Evolutionary conservation across 371 early-diverging fungal species (phyloP), one percentile per base, ranked within the genome.

Genomic region (Mortierella sp.): DNA sequence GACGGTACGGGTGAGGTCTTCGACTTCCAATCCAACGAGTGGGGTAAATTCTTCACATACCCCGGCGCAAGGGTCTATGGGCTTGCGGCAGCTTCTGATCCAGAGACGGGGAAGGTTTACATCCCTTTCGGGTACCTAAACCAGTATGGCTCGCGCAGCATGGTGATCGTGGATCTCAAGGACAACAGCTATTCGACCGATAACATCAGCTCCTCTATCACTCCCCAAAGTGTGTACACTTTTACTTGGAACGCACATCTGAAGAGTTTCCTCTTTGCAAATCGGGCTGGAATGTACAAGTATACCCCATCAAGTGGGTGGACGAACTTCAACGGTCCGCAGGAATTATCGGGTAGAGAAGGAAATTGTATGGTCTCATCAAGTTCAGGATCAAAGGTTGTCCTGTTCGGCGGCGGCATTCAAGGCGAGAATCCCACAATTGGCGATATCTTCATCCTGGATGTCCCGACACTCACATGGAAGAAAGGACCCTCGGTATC

Each of bases 361-460:
- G 61, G 58, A 18, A 41, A 54, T 19, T 67, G 67, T 23, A 50
- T 67, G 54, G 60, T 59, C 34, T 38, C 67, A 0, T 61, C 62
- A 4, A 55, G 61, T 24, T 28, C 27, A n/a, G 68, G 68, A 23
- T 5, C 50, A 34, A 68, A 61, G 47, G 52, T 61, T 43, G 38
- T 68, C 26, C 43, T 68, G 18, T 68, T 52, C 47, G 68, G 68
- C 19, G 68, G 68, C 9, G 19, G 50, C 24, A 61, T 54, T 2
- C n/a, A n/a, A n/a, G n/a, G n/a, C n/a, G n/a, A n/a, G n/a, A n/a
- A n/a, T n/a, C n/a, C n/a, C n/a, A n/a, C n/a, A n/a, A n/a, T 54
- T 9, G 48, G 54, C 34, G 72, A 66, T 42, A 65, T 72, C 14
- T 61, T 49, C 19, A 52, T 72, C 23, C 58, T 61, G 2, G 72